These are phyloP conservation scores for Castanea crenata DNA, from an alignment of 306 rosid genomes.

Conservation along the genomic window DNA sequence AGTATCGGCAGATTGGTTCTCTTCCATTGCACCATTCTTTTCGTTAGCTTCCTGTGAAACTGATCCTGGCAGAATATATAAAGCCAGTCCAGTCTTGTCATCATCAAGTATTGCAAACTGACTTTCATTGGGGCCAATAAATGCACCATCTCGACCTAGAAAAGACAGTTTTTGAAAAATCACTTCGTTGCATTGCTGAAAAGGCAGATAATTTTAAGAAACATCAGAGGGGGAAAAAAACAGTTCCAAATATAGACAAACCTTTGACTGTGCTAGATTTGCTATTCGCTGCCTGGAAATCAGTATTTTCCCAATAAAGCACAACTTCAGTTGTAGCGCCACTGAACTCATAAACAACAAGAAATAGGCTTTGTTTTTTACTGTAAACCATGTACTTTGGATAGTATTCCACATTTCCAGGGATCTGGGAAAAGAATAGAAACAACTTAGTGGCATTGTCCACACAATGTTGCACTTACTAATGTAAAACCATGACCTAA, in stretches of 20 bases:
- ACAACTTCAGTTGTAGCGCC: conserved; percentile 79
- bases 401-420: conserved; percentile 81
- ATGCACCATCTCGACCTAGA: conserved; percentile 91
- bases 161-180: conserved; percentile 29
- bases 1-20: conserved; percentile 52
- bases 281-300: conserved; percentile 51
- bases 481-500: conserved; percentile 10
- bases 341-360: conserved; percentile 76
- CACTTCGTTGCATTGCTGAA: conserved; percentile 21
- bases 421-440: conserved; percentile 55
- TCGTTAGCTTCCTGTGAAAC: conserved; percentile 61
- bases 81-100: conserved; percentile 83
- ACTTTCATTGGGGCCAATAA: conserved; percentile 87
- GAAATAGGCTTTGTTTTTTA: conserved; percentile 77
- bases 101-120: conserved; percentile 96
- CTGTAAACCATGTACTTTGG: conserved; percentile 71
- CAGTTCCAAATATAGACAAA: conserved; percentile 24
- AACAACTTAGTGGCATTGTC: conserved; percentile 27
- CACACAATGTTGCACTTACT: conserved; percentile 14
- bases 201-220: neutral
- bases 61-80: conserved; percentile 78
- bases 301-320: conserved; percentile 79
- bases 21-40: conserved; percentile 49
- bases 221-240: conserved; percentile 15
- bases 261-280: conserved; percentile 85